These are phyloP conservation scores for Rhizopus microsporus DNA, from an alignment of 371 early-diverging fungal genomes.

Conservation along the genomic window DNA sequence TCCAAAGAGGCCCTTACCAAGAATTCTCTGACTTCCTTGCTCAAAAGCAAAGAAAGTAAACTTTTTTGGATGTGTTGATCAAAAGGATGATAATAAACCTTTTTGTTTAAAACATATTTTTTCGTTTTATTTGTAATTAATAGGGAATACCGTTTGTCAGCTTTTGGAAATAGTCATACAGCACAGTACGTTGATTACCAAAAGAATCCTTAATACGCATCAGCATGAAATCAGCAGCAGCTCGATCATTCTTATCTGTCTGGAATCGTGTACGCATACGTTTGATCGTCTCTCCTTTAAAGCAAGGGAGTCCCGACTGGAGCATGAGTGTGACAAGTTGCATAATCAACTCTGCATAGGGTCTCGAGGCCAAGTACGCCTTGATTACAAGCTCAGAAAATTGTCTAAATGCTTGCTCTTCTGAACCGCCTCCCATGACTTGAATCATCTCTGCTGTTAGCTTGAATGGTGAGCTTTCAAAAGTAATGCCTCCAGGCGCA, in stretches of 20 bases:
- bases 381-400: constrained; percentile 92
- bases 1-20: constrained; percentile 90
- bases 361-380: constrained; percentile 89
- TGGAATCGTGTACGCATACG: constrained; percentile 92
- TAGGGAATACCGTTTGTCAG: constrained; percentile 79
- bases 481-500: constrained; percentile 97
- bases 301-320: constrained; percentile 97
- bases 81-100: not conserved
- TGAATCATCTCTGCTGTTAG: constrained; percentile 98
- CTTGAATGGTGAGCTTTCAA: constrained; percentile 99
- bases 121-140: constrained; percentile 10
- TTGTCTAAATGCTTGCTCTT: constrained; percentile 81
- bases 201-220: constrained; percentile 88
- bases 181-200: constrained; percentile 86
- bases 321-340: constrained; percentile 91
- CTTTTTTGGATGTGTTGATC: not conserved
- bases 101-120: not conserved
- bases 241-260: constrained; percentile 85
- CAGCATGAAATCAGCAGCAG: constrained; percentile 95
- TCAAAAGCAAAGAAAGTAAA: constrained; percentile 49
- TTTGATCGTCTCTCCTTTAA: constrained; percentile 89
- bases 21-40: constrained; percentile 89
- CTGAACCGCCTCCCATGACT: constrained; percentile 91
- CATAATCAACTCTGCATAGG: constrained; percentile 92
- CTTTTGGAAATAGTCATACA: constrained; percentile 89